phyloP scores from a whole-genome alignment of 495 filamentous ascomycete genomes.

The Glonium stellatum region DNA sequence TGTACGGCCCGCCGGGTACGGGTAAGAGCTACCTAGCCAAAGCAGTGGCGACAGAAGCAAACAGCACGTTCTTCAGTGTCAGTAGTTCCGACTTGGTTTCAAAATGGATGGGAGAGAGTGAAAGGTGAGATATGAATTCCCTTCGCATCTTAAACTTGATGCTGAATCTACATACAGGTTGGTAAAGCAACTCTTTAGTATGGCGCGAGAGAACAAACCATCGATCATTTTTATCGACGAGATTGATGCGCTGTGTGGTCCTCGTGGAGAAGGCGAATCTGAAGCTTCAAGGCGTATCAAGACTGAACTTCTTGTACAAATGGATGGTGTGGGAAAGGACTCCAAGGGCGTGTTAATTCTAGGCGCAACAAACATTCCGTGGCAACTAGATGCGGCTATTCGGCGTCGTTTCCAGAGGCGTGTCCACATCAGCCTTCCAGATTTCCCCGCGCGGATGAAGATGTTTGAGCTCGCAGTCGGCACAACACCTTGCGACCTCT shows the following conservation, averaged over 20 bases:
- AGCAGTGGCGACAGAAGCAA: slow-evolving; percentile 95
- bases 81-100: slow-evolving; percentile 93
- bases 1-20: slow-evolving; percentile 94
- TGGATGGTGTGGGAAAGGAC: slow-evolving; percentile 97
- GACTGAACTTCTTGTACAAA: slow-evolving; percentile 96
- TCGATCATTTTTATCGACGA: slow-evolving; percentile 99
- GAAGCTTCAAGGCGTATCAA: slow-evolving; percentile 97
- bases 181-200: slow-evolving; percentile 94
- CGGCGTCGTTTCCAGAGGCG: slow-evolving; percentile 91
- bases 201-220: slow-evolving; percentile 96
- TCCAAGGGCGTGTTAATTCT: slow-evolving; percentile 89
- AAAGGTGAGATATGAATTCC: slow-evolving; percentile 58
- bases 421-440: slow-evolving; percentile 91
- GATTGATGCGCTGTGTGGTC: slow-evolving; percentile 93
- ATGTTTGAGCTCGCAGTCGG: slow-evolving; percentile 97
- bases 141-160: neutral
- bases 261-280: slow-evolving; percentile 92
- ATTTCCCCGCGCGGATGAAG: slow-evolving; percentile 78
- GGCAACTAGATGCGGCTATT: slow-evolving; percentile 98
- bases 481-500: slow-evolving; percentile 80
- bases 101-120: slow-evolving; percentile 99
- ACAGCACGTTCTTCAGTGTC: slow-evolving; percentile 99
- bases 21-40: slow-evolving; percentile 97
- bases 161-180: slow-evolving; percentile 48
- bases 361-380: slow-evolving; percentile 97